Conservation (phyloP, 225 moss, liverwort and hornwort species). For the Physcomitrium patens region DNA sequence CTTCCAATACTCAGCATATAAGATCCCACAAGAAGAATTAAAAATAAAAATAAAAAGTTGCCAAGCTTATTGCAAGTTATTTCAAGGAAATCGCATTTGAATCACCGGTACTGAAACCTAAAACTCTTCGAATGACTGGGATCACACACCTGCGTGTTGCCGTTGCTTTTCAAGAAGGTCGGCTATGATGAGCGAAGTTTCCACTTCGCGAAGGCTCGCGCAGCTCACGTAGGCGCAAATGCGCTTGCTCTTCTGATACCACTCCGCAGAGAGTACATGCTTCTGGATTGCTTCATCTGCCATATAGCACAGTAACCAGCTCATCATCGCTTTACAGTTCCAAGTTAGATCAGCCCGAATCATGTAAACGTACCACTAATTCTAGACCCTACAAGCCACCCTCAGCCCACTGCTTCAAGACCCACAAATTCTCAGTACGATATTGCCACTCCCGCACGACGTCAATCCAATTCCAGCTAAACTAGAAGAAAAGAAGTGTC, state of each 20-base stretch:
- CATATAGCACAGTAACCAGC: conserved; percentile 23
- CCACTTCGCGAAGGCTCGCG: conserved; percentile 80
- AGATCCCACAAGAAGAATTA: background rate
- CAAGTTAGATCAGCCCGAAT: background rate
- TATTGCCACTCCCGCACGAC: no score
- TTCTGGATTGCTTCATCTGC: conserved; percentile 87
- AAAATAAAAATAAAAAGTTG: background rate
- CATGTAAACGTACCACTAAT: background rate
- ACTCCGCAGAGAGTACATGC: conserved; percentile 79
- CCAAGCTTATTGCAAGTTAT: background rate
- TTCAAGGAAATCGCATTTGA: background rate
- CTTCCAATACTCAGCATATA: background rate
- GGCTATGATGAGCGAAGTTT: conserved; percentile 71
- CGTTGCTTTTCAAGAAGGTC: conserved; percentile 64
- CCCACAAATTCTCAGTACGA: no score
- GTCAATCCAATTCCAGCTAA: no score
- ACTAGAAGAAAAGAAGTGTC: no score
- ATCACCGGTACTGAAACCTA: background rate
- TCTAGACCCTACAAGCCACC: no score
- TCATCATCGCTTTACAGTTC: background rate
- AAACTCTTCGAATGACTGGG: background rate
- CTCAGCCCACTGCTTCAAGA: no score
- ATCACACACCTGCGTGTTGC: conserved; percentile 38
- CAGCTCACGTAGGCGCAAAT: conserved; percentile 93
- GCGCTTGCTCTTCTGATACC: conserved; percentile 76